Evolutionary conservation across 805 yeast species (phyloP).

Genomic region (Schwanniomyces yamadae): DNA sequence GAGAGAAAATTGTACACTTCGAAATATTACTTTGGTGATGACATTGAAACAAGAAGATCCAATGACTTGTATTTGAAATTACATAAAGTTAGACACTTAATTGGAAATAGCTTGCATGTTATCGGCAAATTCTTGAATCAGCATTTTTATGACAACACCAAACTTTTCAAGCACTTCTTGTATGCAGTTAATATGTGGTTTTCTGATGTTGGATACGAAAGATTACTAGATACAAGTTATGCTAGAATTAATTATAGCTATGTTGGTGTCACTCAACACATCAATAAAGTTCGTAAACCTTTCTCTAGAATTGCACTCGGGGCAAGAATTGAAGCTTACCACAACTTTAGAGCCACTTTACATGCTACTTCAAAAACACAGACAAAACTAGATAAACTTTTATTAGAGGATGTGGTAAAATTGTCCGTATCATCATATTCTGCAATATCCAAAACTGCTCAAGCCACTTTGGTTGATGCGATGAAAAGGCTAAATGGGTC

Average conservation of each 20-base stretch:
- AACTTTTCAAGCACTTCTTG: slow-evolving; percentile 58
- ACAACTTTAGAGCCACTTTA: slow-evolving; percentile 67
- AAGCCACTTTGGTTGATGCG: slow-evolving; percentile 61
- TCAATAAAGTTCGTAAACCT: slow-evolving; percentile 63
- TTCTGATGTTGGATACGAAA: slow-evolving; percentile 74
- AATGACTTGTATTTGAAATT: slow-evolving; percentile 38
- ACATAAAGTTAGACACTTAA: slow-evolving; percentile 57
- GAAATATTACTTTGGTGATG: slow-evolving; percentile 62
- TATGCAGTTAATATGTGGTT: slow-evolving; percentile 74
- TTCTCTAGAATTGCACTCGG: slow-evolving; percentile 79
- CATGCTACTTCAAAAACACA: slow-evolving; percentile 74
- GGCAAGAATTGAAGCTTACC: slow-evolving; percentile 69
- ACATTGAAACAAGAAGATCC: slow-evolving; percentile 42
- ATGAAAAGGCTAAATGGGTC: slow-evolving; percentile 71
- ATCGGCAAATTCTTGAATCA: slow-evolving; percentile 47
- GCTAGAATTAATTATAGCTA: slow-evolving; percentile 55
- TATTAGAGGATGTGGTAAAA: slow-evolving; percentile 64
- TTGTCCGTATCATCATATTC: slow-evolving; percentile 69
- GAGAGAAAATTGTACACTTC: slow-evolving; percentile 63
- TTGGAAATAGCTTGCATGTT: slow-evolving; percentile 65
- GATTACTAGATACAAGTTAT: slow-evolving; percentile 56
- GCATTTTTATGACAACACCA: slow-evolving; percentile 61
- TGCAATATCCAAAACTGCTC: slow-evolving; percentile 69
- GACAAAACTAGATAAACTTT: slow-evolving; percentile 57
- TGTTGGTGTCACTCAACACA: slow-evolving; percentile 57